Evolutionary conservation across 495 filamentous ascomycete genomes (phyloP), one percentile per base, ranked within the genome.

Genomic region (Articulospora tetracladia): DNA sequence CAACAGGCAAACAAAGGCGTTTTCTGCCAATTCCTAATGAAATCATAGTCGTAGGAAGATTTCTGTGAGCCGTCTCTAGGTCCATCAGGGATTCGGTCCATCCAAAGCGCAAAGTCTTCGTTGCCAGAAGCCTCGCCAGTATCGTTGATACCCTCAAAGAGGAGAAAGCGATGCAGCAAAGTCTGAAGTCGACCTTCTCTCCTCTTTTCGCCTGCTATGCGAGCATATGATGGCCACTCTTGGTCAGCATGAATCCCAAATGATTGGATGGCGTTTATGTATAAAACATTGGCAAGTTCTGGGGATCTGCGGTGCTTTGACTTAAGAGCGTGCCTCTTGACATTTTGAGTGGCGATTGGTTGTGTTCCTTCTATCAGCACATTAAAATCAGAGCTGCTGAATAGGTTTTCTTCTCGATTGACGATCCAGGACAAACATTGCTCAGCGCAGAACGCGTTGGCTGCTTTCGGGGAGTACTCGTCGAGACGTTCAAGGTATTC

Each of bases 401-500:
- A 51, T 15, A 2, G 48, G 1, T 51, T 15, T 15, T 22, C 8
- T 15, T 51, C 48, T 26, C 20, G 25, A 25, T 30, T 25, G 8
- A 34, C 30, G 7, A 34, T 34, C 30, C 30, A 34, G 6, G 30
- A 34, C 15, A 34, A 34, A 15, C 30, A 34, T 34, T 34, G 30
- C 30, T 34, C 30, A 34, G 30, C 30, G 15, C 30, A 34, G 30
- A 41, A 41, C 6, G 51, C 50, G 20, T 56, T 61, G 15, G 51
- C 22, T 41, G 13, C 34, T 46, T 41, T 24, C 7, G 32, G 15
- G 20, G 27, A 44, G 20, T 41, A 53, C 15, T 55, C 50, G 3
- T 53, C 13, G 25, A 1, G 28, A 25, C n/a, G 57, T 30, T 49
- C 19, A 15, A 58, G 39, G 22, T 49, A 58, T 27, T 50, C 56